Base-by-base conservation (phyloP, 257 asterid species). In the Nicotiana attenuata region DNA sequence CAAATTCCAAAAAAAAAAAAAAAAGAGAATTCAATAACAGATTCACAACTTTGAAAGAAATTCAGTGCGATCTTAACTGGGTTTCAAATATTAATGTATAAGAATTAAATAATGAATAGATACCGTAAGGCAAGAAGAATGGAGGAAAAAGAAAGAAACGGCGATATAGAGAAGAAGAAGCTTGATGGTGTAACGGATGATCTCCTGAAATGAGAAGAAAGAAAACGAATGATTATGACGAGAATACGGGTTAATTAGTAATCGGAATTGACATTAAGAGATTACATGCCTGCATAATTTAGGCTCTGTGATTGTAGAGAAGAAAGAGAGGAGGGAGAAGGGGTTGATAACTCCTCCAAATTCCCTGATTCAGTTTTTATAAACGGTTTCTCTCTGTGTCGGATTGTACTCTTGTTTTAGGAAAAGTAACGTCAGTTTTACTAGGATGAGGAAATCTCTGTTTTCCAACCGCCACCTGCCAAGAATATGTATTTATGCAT, bases 61-160 rank as follows among this genome's bases (percentile, higher is more conserved):
- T 31, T 33, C 1, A 20, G 31, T 68, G 16, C 29, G 13, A 31
- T 41, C 19, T 26, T 63, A 64, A 24, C 24, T 56, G 67, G 55
- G 19, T 19, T 17, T 15, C 10, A 61, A 5, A 14, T 10, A 24
- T 5, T 1, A 28, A 28, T 2, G 29, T 28, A 2, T 28, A 28
- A 28, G 29, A 28, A 28, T 28, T 55, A 61, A 24, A 19, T 6
- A 38, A 1, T 47, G 60, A 33, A 29, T 55, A 14, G 7, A 69
- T 28, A 93, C 98, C 94, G 85, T 80, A 66, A 93, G 93, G 85
- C 87, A 26, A 31, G 89, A 87, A 9, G 86, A 90, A 33, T 33
- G 67, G 55, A 83, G 82, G 55, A 90, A 69, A 69, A 92, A 76
- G 61, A 73, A 47, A 81, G 84, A 87, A 69, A 87, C 82, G 77